Conservation (phyloP, 2,329 filamentous ascomycete species). For the Beauveria medogensis region DNA sequence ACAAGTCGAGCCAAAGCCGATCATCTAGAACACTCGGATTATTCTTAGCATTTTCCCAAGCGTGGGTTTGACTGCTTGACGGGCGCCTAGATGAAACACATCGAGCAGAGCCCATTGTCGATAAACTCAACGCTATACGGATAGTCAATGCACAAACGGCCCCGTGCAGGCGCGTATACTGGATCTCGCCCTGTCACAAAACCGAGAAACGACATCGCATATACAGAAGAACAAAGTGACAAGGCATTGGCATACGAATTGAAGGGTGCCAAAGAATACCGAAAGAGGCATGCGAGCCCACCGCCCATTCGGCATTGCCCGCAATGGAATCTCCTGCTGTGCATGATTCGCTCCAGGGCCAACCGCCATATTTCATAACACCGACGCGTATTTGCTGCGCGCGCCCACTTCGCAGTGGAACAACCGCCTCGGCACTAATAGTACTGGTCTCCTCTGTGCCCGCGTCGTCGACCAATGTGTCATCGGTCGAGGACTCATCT, state of each 20-base stretch:
- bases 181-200: neutral
- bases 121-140: neutral
- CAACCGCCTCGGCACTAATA: neutral
- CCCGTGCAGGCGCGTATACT: conserved; percentile 5
- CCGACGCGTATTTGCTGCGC: neutral
- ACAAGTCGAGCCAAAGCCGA: neutral
- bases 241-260: neutral
- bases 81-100: conserved; percentile 10
- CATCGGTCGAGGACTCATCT: neutral
- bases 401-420: neutral
- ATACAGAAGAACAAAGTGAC: neutral
- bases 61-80: conserved; percentile 3
- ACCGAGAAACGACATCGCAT: neutral
- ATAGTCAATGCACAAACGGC: neutral
- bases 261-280: neutral
- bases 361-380: neutral
- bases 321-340: neutral
- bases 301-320: conserved; percentile 5
- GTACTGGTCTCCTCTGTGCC: neutral
- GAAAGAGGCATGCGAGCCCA: conserved; percentile 1
- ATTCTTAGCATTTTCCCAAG: neutral
- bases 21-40: neutral
- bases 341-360: neutral
- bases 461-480: neutral
- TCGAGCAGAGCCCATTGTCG: neutral